Conservation (phyloP, 176 grass and related monocot genomes). For the Lolium multiflorum region DNA sequence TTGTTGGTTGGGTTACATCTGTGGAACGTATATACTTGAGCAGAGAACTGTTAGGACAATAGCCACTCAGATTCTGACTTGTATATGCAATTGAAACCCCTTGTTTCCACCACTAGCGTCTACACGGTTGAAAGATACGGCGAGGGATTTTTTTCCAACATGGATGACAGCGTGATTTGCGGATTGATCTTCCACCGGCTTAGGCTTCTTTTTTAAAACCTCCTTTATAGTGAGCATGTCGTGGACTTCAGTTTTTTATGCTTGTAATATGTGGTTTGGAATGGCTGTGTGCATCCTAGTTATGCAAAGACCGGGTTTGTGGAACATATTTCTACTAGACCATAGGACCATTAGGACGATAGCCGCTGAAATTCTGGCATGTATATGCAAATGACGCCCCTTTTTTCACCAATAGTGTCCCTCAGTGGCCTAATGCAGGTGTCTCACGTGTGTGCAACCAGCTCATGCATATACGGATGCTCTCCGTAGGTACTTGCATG, state of each 20-base stretch:
- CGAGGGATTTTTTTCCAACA: no score
- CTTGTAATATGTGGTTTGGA: no score
- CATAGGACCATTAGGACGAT: not conserved
- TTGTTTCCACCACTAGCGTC: not conserved
- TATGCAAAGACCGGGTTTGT: not conserved
- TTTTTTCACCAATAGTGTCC: not conserved
- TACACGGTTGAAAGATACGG: no score
- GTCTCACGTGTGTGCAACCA: not conserved
- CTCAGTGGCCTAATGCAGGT: not conserved
- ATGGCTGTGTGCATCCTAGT: no score
- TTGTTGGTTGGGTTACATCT: not conserved
- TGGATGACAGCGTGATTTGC: no score
- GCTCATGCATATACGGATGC: not conserved
- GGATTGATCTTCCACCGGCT: no score
- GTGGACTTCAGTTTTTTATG: no score
- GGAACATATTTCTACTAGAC: not conserved
- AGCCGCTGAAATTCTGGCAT: not conserved
- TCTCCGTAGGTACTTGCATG: not conserved
- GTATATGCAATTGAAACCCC: not conserved
- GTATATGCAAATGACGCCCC: not conserved
- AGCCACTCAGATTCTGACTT: not conserved
- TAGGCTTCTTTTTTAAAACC: no score
- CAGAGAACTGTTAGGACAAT: not conserved
- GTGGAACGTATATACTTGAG: not conserved
- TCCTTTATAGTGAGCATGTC: no score